Evolutionary conservation across 768 basidiomycete genomes (phyloP), one percentile per base, ranked within the genome.

Genomic region (Porphyrellus cyaneotinctus): DNA sequence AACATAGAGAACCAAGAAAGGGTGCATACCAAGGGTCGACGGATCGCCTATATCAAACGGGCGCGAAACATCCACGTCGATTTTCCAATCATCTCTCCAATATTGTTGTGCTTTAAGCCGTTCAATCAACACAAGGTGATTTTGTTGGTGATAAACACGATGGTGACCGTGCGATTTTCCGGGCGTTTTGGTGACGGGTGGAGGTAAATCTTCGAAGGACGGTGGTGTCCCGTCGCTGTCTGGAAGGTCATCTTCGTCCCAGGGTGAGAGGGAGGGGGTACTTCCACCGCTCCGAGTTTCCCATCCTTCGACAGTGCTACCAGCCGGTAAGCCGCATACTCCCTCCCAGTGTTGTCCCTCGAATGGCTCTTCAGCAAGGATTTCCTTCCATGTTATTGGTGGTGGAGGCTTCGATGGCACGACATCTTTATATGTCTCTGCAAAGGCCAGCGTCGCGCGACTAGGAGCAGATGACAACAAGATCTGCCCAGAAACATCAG

Each of bases 261-360:
- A 74, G 9, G 86, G 81, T 1, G 87, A 88, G 33, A 88, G 75
- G 1, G 85, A 87, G 0, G 84, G 81, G 1, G 83, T 80, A 63
- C 79, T 87, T 58, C 80, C 82, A 54, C 72, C 76, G 35, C 78
- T 80, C 47, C 72, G 72, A 38, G 69, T 70, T 41, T 77, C 75
- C 64, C 75, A 74, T 31, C 74, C 69, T 43, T 75, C 71, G 8
- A 74, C 64, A 1, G 74, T 75, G 51, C 70, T 72, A 26, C 82
- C 79, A n/a, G 74, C 66, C 24, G 79, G 78, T 23, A 76, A 65
- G 9, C 76, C 84, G 56, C 80, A 81, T n/a, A 80, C 79, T 1
- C 87, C 87, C 62, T 88, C 80, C 89, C 89, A 91, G 61, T 91
- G 90, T 55, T 91, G 83, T 15, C 87, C 91, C 67, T 91, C 87